These are phyloP conservation scores for Agaricus bisporus DNA, from an alignment of 768 basidiomycete genomes.

Conservation along the genomic window DNA sequence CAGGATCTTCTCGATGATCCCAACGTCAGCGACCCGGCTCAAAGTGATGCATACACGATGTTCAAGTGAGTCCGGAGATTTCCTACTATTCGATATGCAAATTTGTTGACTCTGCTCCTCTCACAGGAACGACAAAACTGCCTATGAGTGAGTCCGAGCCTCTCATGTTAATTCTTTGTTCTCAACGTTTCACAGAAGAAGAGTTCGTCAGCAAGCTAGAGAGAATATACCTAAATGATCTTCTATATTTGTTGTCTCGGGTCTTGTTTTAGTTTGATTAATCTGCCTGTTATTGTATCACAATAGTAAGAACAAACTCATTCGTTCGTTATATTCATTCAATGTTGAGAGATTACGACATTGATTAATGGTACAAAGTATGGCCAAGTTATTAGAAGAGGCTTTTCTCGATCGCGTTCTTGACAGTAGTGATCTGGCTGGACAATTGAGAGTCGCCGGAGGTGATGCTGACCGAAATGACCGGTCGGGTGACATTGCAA, in stretches of 20 bases:
- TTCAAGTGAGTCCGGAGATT: constrained; percentile 70
- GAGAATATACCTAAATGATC: constrained; percentile 86
- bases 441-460: constrained; percentile 92
- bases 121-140: constrained; percentile 82
- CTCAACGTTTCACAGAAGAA: constrained; percentile 43
- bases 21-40: constrained; percentile 95
- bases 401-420: constrained; percentile 73
- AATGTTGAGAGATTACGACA: neutral
- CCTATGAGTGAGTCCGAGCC: constrained; percentile 71
- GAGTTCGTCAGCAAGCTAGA: constrained; percentile 79
- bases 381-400: constrained; percentile 26
- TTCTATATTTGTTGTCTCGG: neutral
- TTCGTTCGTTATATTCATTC: neutral
- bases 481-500: constrained; percentile 91
- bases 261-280: neutral
- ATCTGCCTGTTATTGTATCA: neutral
- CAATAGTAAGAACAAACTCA: neutral
- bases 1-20: constrained; percentile 95
- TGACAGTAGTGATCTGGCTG: constrained; percentile 84
- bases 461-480: constrained; percentile 94
- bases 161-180: constrained; percentile 3
- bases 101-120: constrained; percentile 4
- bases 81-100: neutral
- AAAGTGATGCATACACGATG: constrained; percentile 97
- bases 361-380: neutral